Percentiles rank a stretch among this genome's conserved stretches.
Evolutionary conservation across 805 yeast species (phyloP).

Genomic region (Starmerella vaccinii): DNA sequence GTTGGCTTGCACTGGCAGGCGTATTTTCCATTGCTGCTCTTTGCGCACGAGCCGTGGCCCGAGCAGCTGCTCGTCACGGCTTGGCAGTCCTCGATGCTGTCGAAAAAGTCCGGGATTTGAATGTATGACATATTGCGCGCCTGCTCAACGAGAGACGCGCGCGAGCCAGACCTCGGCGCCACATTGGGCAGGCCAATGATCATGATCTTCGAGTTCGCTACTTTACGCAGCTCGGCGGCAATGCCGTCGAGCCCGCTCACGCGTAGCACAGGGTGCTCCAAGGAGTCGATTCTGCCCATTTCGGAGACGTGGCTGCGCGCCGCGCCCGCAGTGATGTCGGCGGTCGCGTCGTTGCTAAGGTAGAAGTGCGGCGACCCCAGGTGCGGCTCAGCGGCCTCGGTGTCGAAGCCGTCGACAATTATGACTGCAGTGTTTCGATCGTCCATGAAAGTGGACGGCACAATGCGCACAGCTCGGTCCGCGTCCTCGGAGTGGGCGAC

Average conservation of each 20-base stretch:
- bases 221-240: background rate
- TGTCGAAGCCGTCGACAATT: conserved; percentile 19
- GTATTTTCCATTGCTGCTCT: conserved; percentile 26
- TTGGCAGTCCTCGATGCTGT: conserved; percentile 29
- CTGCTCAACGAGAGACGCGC: background rate
- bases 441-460: conserved; percentile 22
- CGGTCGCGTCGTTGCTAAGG: conserved; percentile 7
- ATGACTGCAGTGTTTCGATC: conserved; percentile 19
- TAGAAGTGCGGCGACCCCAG: conserved; percentile 20
- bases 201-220: conserved; percentile 14
- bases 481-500: conserved; percentile 6
- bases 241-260: background rate
- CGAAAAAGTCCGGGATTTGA: conserved; percentile 17
- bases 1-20: conserved; percentile 32
- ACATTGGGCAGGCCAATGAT: conserved; percentile 18
- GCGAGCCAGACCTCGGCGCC: background rate
- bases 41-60: conserved; percentile 33
- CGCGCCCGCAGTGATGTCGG: background rate
- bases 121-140: background rate
- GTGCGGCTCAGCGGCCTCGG: conserved; percentile 9
- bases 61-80: conserved; percentile 31
- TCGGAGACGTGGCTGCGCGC: background rate
- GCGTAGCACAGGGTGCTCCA: conserved; percentile 8
- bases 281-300: conserved; percentile 1
- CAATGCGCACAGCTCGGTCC: conserved; percentile 12